A percentile compares a stretch with the other conserved stretches of the same genome.
These are phyloP conservation scores for Zizania latifolia DNA, from an alignment of 176 grass and related monocot species.

Conservation along the genomic window DNA sequence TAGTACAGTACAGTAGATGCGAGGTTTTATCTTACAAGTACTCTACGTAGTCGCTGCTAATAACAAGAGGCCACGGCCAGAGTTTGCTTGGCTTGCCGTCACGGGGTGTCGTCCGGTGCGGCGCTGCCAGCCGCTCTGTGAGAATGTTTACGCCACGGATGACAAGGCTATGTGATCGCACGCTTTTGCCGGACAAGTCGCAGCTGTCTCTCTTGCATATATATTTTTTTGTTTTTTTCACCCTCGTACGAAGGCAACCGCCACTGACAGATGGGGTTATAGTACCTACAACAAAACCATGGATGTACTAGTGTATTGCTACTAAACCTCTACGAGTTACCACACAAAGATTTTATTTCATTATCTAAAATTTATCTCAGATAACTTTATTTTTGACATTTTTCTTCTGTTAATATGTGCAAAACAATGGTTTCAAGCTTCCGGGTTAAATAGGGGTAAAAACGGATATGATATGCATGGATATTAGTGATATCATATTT, in stretches of 20 bases:
- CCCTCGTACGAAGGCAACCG: background rate
- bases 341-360: too few species aligned
- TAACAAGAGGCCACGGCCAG: background rate
- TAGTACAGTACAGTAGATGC: too few species aligned
- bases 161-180: background rate
- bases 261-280: background rate
- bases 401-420: too few species aligned
- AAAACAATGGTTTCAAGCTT: too few species aligned
- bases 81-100: background rate
- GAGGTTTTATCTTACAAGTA: background rate
- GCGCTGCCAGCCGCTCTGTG: background rate
- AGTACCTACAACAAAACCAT: too few species aligned
- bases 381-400: too few species aligned
- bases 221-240: too few species aligned
- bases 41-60: background rate
- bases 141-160: constrained; percentile 33
- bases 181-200: background rate
- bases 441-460: too few species aligned
- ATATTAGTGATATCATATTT: too few species aligned
- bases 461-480: too few species aligned
- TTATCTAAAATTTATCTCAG: too few species aligned
- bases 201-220: background rate
- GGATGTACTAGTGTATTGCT: background rate
- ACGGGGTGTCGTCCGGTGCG: constrained; percentile 8
- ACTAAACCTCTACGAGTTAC: too few species aligned